Conservation (phyloP, 495 filamentous ascomycete genomes). For the Lentithecium fluviatile region DNA sequence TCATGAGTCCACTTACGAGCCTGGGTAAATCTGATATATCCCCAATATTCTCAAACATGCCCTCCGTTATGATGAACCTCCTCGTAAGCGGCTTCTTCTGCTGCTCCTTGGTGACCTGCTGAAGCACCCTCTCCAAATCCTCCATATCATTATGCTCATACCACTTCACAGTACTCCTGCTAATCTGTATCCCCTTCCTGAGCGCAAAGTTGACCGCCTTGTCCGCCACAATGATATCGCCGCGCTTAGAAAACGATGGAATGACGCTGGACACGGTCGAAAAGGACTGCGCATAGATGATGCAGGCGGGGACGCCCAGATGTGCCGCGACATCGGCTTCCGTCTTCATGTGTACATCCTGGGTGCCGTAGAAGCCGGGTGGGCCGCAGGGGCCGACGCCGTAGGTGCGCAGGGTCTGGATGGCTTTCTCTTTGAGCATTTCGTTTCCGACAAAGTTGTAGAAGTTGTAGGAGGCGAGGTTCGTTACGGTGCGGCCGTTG, state of each 20-base stretch:
- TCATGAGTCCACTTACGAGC: conserved; percentile 59
- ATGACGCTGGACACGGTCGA: conserved; percentile 93
- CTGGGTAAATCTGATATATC: conserved; percentile 82
- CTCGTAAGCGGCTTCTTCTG: conserved; percentile 83
- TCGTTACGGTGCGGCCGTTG: conserved; percentile 85
- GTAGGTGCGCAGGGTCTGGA: conserved; percentile 89
- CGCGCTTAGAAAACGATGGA: conserved; percentile 92
- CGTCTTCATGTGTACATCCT: conserved; percentile 96
- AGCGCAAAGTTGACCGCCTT: conserved; percentile 91
- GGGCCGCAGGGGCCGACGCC: conserved; percentile 96
- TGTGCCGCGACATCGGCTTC: conserved; percentile 91
- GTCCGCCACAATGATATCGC: conserved; percentile 98
- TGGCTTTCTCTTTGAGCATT: conserved; percentile 86
- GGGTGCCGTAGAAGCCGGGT: conserved; percentile 95
- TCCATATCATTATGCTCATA: conserved; percentile 96
- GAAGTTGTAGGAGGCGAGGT: conserved; percentile 91
- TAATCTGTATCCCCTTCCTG: conserved; percentile 90
- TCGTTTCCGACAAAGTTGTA: conserved; percentile 96
- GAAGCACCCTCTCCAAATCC: conserved; percentile 82
- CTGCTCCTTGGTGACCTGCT: conserved; percentile 83
- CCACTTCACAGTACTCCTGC: conserved; percentile 84
- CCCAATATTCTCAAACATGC: conserved; percentile 85
- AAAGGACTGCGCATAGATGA: conserved; percentile 93
- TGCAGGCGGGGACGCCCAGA: conserved; percentile 80
- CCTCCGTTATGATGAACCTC: conserved; percentile 95